Base-by-base conservation (phyloP, 2,329 filamentous ascomycete species). In the Neofusicoccum laricinum region DNA sequence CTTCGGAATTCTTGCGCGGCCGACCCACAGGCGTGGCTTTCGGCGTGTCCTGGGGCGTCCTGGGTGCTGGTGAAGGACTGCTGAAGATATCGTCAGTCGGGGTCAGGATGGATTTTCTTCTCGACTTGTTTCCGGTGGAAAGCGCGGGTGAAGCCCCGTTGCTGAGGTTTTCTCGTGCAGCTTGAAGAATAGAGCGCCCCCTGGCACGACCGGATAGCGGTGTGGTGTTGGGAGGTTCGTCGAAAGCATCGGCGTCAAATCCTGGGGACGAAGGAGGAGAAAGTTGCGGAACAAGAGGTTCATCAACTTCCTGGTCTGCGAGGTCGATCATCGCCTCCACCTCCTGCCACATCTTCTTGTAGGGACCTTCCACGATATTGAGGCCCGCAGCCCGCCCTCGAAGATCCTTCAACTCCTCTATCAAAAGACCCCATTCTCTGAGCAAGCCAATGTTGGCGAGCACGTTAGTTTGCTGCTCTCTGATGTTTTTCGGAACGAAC, bases 311-410 rank as follows among this genome's bases (percentile, higher is more conserved):
- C 67, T 88, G 81, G 50, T 88, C 88, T 50, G 91, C 92, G n/a
- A 96, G 80, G 38, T 91, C 90, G 72, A 96, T 95, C 77, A 96
- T 93, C 14, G 90, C 91, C 74, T 95, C 90, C 1, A 92, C 91
- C 73, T 95, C 91, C 70, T 88, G 86, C 90, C 91, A 96, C 51
- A 91, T 80, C 12, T 80, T 79, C 12, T 83, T 82, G 21, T 87
- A 83, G 5, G 83, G 73, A 6, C 90, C 89, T 65, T 84, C 78
- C 15, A 86, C 76, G 71, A 94, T 84, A 45, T 87, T 83, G 72
- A 92, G 84, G 49, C 88, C 85, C 17, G 86, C 85, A 5, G 88
- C 91, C 43, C 90, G 86, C 12, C 88, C 83, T 66, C 89, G 89
- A 14, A 95, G 80, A 65, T 90, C 87, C 78, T 94, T 95, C 65